Evolutionary conservation across 768 basidiomycete species (phyloP), one percentile per base, ranked within the genome.

Genomic region (Tricholoma terreum): DNA sequence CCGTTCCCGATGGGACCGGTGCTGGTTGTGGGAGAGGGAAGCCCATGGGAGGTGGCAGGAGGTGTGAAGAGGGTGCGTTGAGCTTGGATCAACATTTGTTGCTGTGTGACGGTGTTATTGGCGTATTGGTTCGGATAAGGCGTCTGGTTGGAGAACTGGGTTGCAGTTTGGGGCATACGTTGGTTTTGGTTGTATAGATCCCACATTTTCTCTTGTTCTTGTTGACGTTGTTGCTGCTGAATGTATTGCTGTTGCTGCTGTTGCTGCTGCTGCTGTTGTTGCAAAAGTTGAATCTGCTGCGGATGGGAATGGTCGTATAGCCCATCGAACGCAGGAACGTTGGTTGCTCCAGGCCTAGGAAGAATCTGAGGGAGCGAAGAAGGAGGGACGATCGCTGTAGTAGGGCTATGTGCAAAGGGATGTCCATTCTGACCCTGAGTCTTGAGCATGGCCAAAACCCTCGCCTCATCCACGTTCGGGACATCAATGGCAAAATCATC

Each of bases 1-100:
- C 5, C 12, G n/a, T 8, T n/a, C 1, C 27, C 27, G 27, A n/a
- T 48, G 27, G 8, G 4, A n/a, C 46, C 30, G 27, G 46, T 48
- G 46, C 27, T 30, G 5, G 27, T 12, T 2, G 46, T 59, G 9
- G 66, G 66, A 24, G 67, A 59, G 1, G 71, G 68, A 55, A 72
- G 67, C 38, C 71, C 70, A 58, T 79, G 79, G 19, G 76, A 68
- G 10, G 69, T 65, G 6, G 75, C 70, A 19, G 80, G 75, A 35
- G 80, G 76, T 3, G 79, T 78, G 61, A 78, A 73, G 52, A 78
- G 67, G 48, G 63, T 59, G 2, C 72, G 68, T 35, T 75, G 76
- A 0, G 72, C 61, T n/a, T 69, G 71, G 12, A 64, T 50, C 58
- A 65, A 63, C 59, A 61, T 61, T 52, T 67, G 56, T 22, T 67